Conservation (phyloP, 345 rosid species). For the Erodium maritimum region DNA sequence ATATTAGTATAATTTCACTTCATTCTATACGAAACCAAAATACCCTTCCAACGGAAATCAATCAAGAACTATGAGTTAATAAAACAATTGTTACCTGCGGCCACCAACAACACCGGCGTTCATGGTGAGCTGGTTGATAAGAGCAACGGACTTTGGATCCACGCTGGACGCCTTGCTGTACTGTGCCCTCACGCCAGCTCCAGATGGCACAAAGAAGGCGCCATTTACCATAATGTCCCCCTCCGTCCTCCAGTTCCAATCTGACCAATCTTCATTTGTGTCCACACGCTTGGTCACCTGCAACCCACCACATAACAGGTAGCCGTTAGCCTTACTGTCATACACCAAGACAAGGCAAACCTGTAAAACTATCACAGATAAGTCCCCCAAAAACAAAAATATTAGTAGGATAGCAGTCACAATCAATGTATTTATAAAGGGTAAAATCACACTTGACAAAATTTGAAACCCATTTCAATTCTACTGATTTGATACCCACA, state of each 20-base stretch:
- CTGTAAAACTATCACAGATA: too few species aligned
- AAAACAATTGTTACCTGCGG: conserved; percentile 36
- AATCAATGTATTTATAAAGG: too few species aligned
- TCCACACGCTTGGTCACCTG: conserved; percentile 98
- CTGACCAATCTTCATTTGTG: conserved; percentile 44
- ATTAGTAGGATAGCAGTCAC: neutral
- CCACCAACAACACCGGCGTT: conserved; percentile 75
- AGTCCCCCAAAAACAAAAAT: neutral
- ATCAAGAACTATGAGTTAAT: neutral
- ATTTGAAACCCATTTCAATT: too few species aligned
- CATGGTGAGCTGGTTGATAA: conserved; percentile 53
- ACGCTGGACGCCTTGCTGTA: conserved; percentile 68
- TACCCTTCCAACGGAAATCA: neutral
- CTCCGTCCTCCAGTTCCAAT: conserved; percentile 95
- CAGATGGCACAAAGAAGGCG: conserved; percentile 92
- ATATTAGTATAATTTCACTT: too few species aligned
- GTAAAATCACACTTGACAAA: too few species aligned
- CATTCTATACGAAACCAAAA: neutral
- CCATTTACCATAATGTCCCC: conserved; percentile 87
- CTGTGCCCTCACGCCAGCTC: conserved; percentile 45
- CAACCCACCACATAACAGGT: neutral
- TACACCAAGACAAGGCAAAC: neutral
- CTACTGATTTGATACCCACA: too few species aligned
- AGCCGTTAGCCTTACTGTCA: neutral
- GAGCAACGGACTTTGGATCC: conserved; percentile 56